These are phyloP conservation scores for Coemansia reversa DNA, from an alignment of 192 early-diverging fungal genomes.

Conservation along the genomic window DNA sequence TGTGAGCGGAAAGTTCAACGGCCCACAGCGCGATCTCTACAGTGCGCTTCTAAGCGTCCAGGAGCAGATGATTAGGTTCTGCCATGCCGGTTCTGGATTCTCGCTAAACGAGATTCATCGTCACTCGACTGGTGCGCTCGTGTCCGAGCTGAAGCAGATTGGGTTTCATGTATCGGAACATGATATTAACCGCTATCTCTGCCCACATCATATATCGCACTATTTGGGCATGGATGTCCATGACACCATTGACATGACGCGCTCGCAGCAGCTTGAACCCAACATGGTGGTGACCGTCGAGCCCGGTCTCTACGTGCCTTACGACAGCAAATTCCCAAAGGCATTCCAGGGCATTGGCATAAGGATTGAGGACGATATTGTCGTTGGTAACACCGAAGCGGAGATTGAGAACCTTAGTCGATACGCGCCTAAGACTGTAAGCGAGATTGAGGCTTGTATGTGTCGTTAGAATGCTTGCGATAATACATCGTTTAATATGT, in stretches of 20 bases:
- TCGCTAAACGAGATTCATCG: slow-evolving; percentile 85
- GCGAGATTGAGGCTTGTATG: slow-evolving; percentile 66
- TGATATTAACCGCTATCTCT: slow-evolving; percentile 78
- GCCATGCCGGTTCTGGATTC: slow-evolving; percentile 28
- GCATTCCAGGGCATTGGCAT: slow-evolving; percentile 88
- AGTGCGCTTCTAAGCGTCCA: slow-evolving; percentile 80
- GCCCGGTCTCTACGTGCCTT: slow-evolving; percentile 91
- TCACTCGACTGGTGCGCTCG: slow-evolving; percentile 66
- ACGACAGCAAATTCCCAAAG: slow-evolving; percentile 68
- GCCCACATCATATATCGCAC: slow-evolving; percentile 94
- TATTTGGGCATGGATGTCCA: slow-evolving; percentile 96
- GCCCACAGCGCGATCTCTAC: slow-evolving; percentile 80
- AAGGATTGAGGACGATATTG: slow-evolving; percentile 94
- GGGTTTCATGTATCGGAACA: slow-evolving; percentile 63
- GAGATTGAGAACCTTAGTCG: slow-evolving; percentile 65
- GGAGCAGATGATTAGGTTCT: slow-evolving; percentile 78
- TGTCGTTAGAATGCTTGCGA: slow-evolving; percentile 1
- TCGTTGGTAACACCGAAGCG: slow-evolving; percentile 68
- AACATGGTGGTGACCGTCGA: slow-evolving; percentile 96
- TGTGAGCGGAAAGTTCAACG: slow-evolving; percentile 80
- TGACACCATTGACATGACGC: slow-evolving; percentile 73
- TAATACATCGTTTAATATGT: too few relatives aligned
- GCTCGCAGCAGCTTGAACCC: slow-evolving; percentile 66
- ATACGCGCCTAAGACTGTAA: slow-evolving; percentile 80
- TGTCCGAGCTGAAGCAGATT: slow-evolving; percentile 68